Evolutionary conservation across 495 filamentous ascomycete genomes (phyloP), one percentile per base, ranked within the genome.

Genomic region (Alectoria sarmentosa): DNA sequence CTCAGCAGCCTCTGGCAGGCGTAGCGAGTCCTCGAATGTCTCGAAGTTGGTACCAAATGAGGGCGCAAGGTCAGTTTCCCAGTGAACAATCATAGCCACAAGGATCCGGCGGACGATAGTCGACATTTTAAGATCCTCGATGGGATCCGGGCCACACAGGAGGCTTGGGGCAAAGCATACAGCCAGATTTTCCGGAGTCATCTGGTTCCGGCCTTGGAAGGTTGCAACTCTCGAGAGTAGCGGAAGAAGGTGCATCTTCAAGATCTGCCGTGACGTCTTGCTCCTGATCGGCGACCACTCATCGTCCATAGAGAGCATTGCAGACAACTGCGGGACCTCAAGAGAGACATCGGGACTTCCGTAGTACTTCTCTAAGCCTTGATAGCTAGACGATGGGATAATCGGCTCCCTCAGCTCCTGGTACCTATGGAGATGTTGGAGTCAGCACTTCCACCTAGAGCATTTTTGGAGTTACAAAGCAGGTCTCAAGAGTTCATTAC

Each of bases 231-330:
- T 71, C n/a, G 75, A 71, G 0, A 84, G 71, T 8, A 84, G 65
- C 1, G 82, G 82, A n/a, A 84, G 69, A 9, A 84, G 72, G 68
- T 84, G 82, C 41, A 76, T 69, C 5, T 69, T 74, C 21, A 84
- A 64, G 32, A 84, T 80, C 54, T 75, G 67, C 14, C 81, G 74
- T 3, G 78, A 78, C 10, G 69, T 73, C 11, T 57, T 55, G 14
- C 69, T 71, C 28, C 77, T 42, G 63, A 76, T 66, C 65, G 76
- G 71, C 70, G 74, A 72, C 67, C 77, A 70, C 23, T 79, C 77
- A 38, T 71, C 69, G 4, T 72, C 73, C 15, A 72, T 26, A 73
- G 65, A 17, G 76, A 70, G 41, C 73, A 76, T 32, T 59, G 72
- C 48, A 73, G 70, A 42, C 65, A 72, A 55, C 72, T 71, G 38